Base-by-base conservation (phyloP, 148 eudicot species). In the Selenicereus undatus region DNA sequence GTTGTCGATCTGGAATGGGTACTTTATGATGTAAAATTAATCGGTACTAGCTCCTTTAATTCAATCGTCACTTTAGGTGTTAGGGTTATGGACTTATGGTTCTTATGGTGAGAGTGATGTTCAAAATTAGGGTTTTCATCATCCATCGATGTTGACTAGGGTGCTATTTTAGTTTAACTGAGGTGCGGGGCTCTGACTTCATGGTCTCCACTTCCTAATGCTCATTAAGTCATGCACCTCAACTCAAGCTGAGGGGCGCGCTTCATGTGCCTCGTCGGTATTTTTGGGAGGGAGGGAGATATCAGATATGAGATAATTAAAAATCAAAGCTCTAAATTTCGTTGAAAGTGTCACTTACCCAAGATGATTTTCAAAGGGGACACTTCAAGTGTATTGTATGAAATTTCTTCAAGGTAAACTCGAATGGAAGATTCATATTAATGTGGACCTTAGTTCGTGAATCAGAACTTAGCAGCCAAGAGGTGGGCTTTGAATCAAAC, bases 31-130 rank as follows among this genome's bases (percentile, higher is more conserved):
- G n/a, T 45, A 3, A 18, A 3, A 29, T 30, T 8, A 4, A 75
- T 52, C 16, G 9, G 52, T 29, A 27, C 60, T 29, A 32, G 60
- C 6, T 50, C 22, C 14, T 0, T 70, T 71, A 22, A 48, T 14
- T 27, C 22, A 74, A 27, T 48, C 4, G 18, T 35, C 20, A 71
- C 17, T 60, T 48, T 81, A 64, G 45, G 68, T 5, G 20, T 68
- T 75, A 50, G 71, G 78, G 66, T 81, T 65, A 30, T 80, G 36
- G 77, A 45, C 5, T 17, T 60, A 0, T 51, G 42, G 9, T 48
- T 26, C 16, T 48, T 5, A 5, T 9, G 71, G 27, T 32, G 22
- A 18, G 42, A 26, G 24, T 18, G 17, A 64, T 7, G 16, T 45
- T 18, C 1, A 3, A 39, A 11, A 17, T 80, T 62, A 16, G 8